Evolutionary conservation across 1,284 basidiomycete genomes (phyloP).

Genomic region (Caloboletus inedulis): DNA sequence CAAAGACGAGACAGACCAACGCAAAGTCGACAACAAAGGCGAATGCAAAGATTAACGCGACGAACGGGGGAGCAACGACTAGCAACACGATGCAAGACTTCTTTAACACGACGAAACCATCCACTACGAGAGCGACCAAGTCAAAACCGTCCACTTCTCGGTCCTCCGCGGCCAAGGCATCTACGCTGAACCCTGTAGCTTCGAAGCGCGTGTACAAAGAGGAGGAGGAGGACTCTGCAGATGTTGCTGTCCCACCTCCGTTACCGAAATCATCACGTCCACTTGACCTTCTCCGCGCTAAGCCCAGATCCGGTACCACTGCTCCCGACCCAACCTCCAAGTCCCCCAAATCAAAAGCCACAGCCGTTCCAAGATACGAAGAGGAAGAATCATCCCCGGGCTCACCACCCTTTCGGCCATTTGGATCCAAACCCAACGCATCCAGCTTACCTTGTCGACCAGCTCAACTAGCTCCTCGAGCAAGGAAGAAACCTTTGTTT

Average conservation of each 20-base stretch:
- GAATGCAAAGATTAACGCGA: background rate
- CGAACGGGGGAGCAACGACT: background rate
- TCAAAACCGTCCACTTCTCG: slow-evolving; percentile 6
- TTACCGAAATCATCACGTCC: slow-evolving; percentile 25
- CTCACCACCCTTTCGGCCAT: slow-evolving; percentile 2
- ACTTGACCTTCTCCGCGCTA: slow-evolving; percentile 28
- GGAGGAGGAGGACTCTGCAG: slow-evolving; percentile 13
- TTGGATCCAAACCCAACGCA: background rate
- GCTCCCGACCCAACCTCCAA: background rate
- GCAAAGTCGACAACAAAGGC: slow-evolving; percentile 1
- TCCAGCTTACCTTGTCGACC: background rate
- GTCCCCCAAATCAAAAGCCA: background rate
- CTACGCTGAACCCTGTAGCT: background rate
- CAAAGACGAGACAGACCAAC: background rate
- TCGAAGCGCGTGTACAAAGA: slow-evolving; percentile 6
- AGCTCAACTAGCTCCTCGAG: background rate
- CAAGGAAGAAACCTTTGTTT: slow-evolving; percentile 20
- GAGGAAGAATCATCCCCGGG: slow-evolving; percentile 14
- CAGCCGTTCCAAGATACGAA: slow-evolving; percentile 6
- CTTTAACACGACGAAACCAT: slow-evolving; percentile 17
- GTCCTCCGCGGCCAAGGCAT: background rate
- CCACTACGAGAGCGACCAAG: slow-evolving; percentile 3
- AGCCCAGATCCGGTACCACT: slow-evolving; percentile 1
- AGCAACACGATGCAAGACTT: slow-evolving; percentile 16
- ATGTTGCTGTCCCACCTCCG: background rate